phyloP scores from a whole-genome alignment of 2,329 filamentous ascomycete species.

The Huntiella decipiens region DNA sequence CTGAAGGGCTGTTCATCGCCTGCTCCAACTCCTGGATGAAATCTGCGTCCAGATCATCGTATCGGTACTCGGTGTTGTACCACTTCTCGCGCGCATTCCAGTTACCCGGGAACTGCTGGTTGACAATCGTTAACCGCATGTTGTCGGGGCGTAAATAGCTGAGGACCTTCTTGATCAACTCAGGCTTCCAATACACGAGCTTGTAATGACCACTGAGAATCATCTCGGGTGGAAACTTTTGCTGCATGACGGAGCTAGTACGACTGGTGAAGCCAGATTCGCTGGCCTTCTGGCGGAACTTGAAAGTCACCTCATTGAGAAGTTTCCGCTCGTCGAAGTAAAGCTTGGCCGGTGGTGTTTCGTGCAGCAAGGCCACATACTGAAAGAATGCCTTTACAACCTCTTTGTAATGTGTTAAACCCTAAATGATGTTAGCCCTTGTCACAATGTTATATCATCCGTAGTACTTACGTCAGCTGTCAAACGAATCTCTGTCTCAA shows the following conservation, averaged over 20 bases:
- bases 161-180: slow-evolving; percentile 56
- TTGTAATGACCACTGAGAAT: slow-evolving; percentile 63
- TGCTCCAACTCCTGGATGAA: slow-evolving; percentile 52
- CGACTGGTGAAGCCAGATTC: slow-evolving; percentile 78
- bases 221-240: slow-evolving; percentile 68
- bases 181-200: slow-evolving; percentile 61
- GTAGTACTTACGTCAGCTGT: slow-evolving; percentile 52
- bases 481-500: slow-evolving; percentile 59
- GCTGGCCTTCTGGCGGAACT: slow-evolving; percentile 81
- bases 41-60: slow-evolving; percentile 58
- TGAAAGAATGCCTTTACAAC: slow-evolving; percentile 73
- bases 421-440: slow-evolving; percentile 19
- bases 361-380: slow-evolving; percentile 72
- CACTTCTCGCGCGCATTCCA: slow-evolving; percentile 87
- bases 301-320: slow-evolving; percentile 84
- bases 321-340: slow-evolving; percentile 83
- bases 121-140: slow-evolving; percentile 67
- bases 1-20: slow-evolving; percentile 38
- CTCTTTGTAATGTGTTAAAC: slow-evolving; percentile 63
- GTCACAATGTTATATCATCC: background rate
- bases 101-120: slow-evolving; percentile 61
- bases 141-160: slow-evolving; percentile 68
- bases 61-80: slow-evolving; percentile 90
- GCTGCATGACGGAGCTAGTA: slow-evolving; percentile 78
- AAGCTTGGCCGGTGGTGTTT: slow-evolving; percentile 71